Conservation (phyloP, 2,329 filamentous ascomycete genomes). For the Rhynchosporium secalis region DNA sequence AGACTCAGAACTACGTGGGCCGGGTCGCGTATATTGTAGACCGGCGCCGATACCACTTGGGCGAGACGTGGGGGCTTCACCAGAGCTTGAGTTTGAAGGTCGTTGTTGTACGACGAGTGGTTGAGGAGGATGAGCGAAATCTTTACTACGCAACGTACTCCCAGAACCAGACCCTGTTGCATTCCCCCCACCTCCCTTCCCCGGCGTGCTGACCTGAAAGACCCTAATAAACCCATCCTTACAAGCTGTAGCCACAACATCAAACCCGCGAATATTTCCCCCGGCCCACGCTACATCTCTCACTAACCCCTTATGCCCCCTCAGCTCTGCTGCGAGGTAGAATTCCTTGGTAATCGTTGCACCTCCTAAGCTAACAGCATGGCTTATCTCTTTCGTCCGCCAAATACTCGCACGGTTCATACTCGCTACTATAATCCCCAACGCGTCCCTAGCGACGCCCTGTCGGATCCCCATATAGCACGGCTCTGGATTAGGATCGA, state of each 20-base stretch:
- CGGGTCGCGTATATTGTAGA: slow-evolving; percentile 44
- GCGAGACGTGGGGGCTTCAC: slow-evolving; percentile 37
- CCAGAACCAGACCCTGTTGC: neutral
- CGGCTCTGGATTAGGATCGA: slow-evolving; percentile 84
- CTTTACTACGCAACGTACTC: slow-evolving; percentile 42
- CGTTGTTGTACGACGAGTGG: slow-evolving; percentile 32
- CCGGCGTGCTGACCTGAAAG: slow-evolving; percentile 73
- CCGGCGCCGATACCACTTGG: slow-evolving; percentile 55
- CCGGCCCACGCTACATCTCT: slow-evolving; percentile 91
- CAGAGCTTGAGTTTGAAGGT: slow-evolving; percentile 15
- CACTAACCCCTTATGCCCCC: slow-evolving; percentile 73
- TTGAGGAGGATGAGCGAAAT: slow-evolving; percentile 37
- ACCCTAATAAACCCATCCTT: slow-evolving; percentile 89
- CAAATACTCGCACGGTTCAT: slow-evolving; percentile 84
- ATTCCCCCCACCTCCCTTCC: slow-evolving; percentile 40
- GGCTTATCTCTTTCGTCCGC: slow-evolving; percentile 62
- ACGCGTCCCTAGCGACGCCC: slow-evolving; percentile 75
- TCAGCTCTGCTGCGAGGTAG: slow-evolving; percentile 77
- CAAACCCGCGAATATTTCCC: slow-evolving; percentile 85
- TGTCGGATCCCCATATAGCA: slow-evolving; percentile 76
- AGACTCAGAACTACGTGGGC: slow-evolving; percentile 40
- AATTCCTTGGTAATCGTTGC: slow-evolving; percentile 70
- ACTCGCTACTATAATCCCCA: slow-evolving; percentile 81
- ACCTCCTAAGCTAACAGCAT: slow-evolving; percentile 53
- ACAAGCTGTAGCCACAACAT: slow-evolving; percentile 86